A percentile compares a stretch with the other conserved stretches of the same genome.
Evolutionary conservation across 108 stramenopile species (phyloP).

Genomic region (Skeletonema costatum): DNA sequence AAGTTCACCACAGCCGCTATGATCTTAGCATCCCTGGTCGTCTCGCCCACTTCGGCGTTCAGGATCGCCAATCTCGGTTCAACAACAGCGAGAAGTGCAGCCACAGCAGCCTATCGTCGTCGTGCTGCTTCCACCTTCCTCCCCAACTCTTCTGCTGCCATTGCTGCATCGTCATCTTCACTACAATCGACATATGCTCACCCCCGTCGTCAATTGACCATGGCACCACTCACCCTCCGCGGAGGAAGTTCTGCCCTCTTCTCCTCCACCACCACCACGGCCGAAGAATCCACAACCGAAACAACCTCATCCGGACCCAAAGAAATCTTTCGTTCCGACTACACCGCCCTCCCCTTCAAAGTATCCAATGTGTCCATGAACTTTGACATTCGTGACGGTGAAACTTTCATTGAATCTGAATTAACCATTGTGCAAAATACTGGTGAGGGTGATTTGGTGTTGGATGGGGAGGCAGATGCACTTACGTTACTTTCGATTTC

Average conservation of each 20-base stretch:
- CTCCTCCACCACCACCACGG: neutral
- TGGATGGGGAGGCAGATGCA: constrained; percentile 85
- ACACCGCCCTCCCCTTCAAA: constrained; percentile 59
- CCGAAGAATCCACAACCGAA: neutral
- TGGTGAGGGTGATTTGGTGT: constrained; percentile 55
- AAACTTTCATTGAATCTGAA: constrained; percentile 56
- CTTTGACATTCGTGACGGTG: constrained; percentile 73
- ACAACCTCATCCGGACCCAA: constrained; percentile 28
- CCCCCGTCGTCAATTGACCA: neutral
- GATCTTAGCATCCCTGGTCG: neutral
- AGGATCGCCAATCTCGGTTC: neutral
- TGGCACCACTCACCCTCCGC: neutral
- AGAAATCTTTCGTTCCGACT: constrained; percentile 74
- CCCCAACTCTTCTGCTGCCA: neutral
- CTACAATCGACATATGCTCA: neutral
- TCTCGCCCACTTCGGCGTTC: neutral
- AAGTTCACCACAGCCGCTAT: neutral
- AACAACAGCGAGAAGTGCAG: neutral
- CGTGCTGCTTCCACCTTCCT: neutral
- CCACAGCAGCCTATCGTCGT: neutral
- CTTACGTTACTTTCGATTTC: constrained; percentile 48
- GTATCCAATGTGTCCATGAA: constrained; percentile 70
- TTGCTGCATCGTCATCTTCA: neutral
- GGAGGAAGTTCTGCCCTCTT: neutral
- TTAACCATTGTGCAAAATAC: constrained; percentile 11